Conservation (phyloP, 2,329 filamentous ascomycete species). For the Monilinia fructicola region DNA sequence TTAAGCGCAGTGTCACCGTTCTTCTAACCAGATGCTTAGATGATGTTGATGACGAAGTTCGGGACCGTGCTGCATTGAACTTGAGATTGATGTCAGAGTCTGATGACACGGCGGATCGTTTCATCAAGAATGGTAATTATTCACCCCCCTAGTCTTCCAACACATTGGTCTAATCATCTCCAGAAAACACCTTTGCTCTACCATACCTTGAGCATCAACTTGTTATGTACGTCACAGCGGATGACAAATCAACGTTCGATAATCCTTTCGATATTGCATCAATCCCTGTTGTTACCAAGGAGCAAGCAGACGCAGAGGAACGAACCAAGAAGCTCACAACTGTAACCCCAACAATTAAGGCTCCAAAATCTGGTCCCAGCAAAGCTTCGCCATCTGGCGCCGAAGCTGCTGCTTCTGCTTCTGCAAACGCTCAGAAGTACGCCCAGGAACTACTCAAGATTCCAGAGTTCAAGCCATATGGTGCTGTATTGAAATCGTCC, state of each 20-base stretch:
- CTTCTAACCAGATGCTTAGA: constrained; percentile 91
- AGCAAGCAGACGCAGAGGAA: constrained; percentile 95
- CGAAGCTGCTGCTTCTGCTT: constrained; percentile 73
- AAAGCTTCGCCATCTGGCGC: constrained; percentile 69
- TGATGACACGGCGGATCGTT: constrained; percentile 78
- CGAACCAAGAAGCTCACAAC: constrained; percentile 95
- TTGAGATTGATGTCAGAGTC: constrained; percentile 82
- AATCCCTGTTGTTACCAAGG: constrained; percentile 89
- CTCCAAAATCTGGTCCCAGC: constrained; percentile 74
- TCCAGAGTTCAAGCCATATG: constrained; percentile 88
- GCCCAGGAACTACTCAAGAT: constrained; percentile 83
- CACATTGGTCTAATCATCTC: not conserved
- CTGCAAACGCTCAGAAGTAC: constrained; percentile 83
- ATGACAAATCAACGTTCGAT: constrained; percentile 81
- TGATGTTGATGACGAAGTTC: constrained; percentile 95
- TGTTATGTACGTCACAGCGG: constrained; percentile 94
- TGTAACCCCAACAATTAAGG: constrained; percentile 89
- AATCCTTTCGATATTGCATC: constrained; percentile 85
- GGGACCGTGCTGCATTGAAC: constrained; percentile 91
- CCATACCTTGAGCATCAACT: constrained; percentile 95
- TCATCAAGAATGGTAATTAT: constrained; percentile 83
- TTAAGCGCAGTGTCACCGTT: constrained; percentile 93
- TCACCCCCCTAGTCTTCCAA: constrained; percentile 22
- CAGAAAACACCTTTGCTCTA: constrained; percentile 92
- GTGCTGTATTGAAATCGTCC: constrained; percentile 88